Conservation (phyloP, 2,329 filamentous ascomycete species). For the Lojkania enalia region DNA sequence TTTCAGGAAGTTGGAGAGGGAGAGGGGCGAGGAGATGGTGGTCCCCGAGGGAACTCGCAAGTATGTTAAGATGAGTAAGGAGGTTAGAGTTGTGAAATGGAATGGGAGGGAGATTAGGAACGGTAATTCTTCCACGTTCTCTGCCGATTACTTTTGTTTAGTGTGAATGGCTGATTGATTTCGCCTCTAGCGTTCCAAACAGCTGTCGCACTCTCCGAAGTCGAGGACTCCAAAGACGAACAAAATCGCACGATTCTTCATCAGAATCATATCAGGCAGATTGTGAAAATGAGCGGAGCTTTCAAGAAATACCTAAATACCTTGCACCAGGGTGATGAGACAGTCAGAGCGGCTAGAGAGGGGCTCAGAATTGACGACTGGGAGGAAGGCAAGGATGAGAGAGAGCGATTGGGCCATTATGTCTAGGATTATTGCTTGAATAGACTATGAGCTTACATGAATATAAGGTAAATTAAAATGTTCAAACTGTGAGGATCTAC, state of each 20-base stretch:
- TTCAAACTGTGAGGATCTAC: too few species aligned
- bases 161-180: background rate
- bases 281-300: constrained; percentile 18
- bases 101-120: constrained; percentile 37
- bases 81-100: constrained; percentile 22
- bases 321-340: constrained; percentile 12
- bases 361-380: constrained; percentile 3
- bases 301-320: constrained; percentile 22
- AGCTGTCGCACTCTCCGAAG: constrained; percentile 24
- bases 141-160: background rate
- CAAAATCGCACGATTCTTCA: constrained; percentile 7
- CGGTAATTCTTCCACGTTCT: constrained; percentile 12
- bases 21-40: constrained; percentile 12
- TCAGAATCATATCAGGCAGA: constrained; percentile 16
- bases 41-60: constrained; percentile 11
- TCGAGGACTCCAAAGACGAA: constrained; percentile 14
- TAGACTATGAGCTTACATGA: too few species aligned
- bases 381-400: constrained; percentile 2
- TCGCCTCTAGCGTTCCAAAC: constrained; percentile 21
- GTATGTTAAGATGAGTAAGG: constrained; percentile 14
- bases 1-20: constrained; percentile 22
- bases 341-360: constrained; percentile 5
- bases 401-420: constrained; percentile 2
- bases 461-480: too few species aligned
- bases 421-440: too few species aligned